Evolutionary conservation across 2,329 filamentous ascomycete genomes (phyloP).

Genomic region (Aspergillus sp.): DNA sequence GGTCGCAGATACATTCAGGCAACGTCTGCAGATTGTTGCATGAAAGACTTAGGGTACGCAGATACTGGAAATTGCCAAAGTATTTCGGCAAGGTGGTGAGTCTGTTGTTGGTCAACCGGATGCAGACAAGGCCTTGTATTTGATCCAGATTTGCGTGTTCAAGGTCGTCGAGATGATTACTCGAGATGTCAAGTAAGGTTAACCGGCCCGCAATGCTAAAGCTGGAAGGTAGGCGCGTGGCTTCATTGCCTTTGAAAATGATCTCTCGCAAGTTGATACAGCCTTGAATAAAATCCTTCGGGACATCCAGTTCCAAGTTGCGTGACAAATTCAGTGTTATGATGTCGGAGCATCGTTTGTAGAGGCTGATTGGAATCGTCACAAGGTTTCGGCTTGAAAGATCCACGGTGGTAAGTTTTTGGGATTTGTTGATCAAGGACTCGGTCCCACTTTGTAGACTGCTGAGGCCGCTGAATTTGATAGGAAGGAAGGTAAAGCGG

Average conservation of each 20-base stretch:
- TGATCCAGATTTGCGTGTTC: constrained; percentile 79
- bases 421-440: constrained; percentile 65
- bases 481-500: constrained; percentile 90
- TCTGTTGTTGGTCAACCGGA: constrained; percentile 93
- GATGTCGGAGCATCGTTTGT: constrained; percentile 88
- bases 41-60: constrained; percentile 85
- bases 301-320: constrained; percentile 88
- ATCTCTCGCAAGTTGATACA: constrained; percentile 91
- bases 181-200: constrained; percentile 90
- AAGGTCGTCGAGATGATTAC: constrained; percentile 85
- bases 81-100: constrained; percentile 75
- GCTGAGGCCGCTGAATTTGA: constrained; percentile 77
- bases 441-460: constrained; percentile 74
- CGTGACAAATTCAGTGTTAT: constrained; percentile 91
- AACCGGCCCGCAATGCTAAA: constrained; percentile 76
- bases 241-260: constrained; percentile 94
- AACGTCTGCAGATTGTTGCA: constrained; percentile 89
- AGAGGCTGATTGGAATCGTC: constrained; percentile 91
- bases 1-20: constrained; percentile 77
- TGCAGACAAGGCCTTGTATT: constrained; percentile 74
- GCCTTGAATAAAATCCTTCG: constrained; percentile 92
- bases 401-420: constrained; percentile 93
- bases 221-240: constrained; percentile 79
- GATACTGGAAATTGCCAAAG: constrained; percentile 74
- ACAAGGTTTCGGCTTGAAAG: constrained; percentile 85